These are phyloP conservation scores for Exsudoporus frostii DNA, from an alignment of 768 basidiomycete species.

Conservation along the genomic window DNA sequence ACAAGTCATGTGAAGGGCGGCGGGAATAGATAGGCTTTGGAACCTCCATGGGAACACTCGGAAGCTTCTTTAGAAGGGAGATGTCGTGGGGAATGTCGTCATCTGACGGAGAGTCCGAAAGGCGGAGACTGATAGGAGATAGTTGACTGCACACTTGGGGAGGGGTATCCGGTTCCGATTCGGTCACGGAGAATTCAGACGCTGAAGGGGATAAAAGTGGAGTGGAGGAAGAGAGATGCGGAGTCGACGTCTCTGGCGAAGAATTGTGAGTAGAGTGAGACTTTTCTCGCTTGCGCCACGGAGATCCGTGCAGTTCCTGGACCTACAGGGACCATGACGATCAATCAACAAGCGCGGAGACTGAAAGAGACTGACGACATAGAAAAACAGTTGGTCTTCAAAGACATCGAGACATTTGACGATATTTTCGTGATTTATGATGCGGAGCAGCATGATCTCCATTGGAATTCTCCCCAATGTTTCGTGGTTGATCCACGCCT, in stretches of 20 bases:
- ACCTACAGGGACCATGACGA: conserved; percentile 45
- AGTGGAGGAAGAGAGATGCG: conserved; percentile 35
- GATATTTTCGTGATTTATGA: conserved; percentile 75
- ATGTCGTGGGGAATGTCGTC: conserved; percentile 8
- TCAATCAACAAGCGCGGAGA: conserved; percentile 1
- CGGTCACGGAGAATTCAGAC: conserved; percentile 44
- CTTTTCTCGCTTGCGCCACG: conserved; percentile 63
- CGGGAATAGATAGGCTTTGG: conserved; percentile 51
- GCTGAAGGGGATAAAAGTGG: conserved; percentile 58
- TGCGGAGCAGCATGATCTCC: conserved; percentile 75
- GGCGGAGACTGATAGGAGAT: conserved; percentile 17
- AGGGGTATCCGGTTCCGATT: conserved; percentile 45
- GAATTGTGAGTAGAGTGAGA: conserved; percentile 23
- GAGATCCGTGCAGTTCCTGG: conserved; percentile 89
- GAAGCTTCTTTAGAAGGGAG: conserved; percentile 10
- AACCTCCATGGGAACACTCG: conserved; percentile 10
- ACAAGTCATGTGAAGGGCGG: conserved; percentile 86
- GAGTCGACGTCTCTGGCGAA: conserved; percentile 25
- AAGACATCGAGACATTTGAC: conserved; percentile 82
- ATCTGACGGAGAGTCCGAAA: conserved; percentile 11
- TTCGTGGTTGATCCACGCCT: conserved; percentile 56
- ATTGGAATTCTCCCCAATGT: conserved; percentile 65
- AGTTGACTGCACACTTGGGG: conserved; percentile 30
- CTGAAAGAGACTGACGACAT: conserved; percentile 57
- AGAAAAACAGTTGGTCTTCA: conserved; percentile 82